Evolutionary conservation across 2,329 filamentous ascomycete genomes (phyloP).

Genomic region (Pseudogymnoascus sp.): DNA sequence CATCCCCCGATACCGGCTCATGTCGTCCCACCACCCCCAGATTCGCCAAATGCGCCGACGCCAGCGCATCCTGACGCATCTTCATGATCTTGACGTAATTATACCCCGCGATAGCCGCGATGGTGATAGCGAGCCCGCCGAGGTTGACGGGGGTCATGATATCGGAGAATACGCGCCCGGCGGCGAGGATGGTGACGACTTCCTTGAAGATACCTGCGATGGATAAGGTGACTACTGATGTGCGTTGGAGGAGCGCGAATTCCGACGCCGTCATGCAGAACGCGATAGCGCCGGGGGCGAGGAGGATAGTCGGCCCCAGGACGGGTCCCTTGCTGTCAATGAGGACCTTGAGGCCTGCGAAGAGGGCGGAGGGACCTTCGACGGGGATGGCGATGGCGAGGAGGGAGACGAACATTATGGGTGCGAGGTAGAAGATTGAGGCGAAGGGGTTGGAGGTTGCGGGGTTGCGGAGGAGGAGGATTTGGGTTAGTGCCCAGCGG

Average conservation of each 20-base stretch:
- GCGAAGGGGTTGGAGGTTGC: conserved; percentile 95
- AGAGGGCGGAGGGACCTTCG: conserved; percentile 65
- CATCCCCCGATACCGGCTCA: neutral
- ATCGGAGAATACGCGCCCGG: conserved; percentile 82
- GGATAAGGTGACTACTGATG: conserved; percentile 88
- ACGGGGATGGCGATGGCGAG: conserved; percentile 74
- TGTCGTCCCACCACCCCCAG: conserved; percentile 6
- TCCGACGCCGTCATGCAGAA: conserved; percentile 97
- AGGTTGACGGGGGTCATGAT: conserved; percentile 80
- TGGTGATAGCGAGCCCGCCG: conserved; percentile 77
- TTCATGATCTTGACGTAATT: conserved; percentile 90
- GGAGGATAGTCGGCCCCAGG: conserved; percentile 60
- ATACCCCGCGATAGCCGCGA: conserved; percentile 77
- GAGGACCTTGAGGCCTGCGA: conserved; percentile 56
- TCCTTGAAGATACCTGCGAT: conserved; percentile 99
- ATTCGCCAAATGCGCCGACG: conserved; percentile 34
- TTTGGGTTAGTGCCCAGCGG: conserved; percentile 97
- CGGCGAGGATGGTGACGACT: conserved; percentile 88
- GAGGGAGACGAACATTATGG: conserved; percentile 86
- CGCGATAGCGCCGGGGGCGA: conserved; percentile 85
- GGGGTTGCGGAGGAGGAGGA: conserved; percentile 84
- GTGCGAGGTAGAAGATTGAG: conserved; percentile 94
- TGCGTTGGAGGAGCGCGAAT: conserved; percentile 89
- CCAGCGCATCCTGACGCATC: conserved; percentile 71
- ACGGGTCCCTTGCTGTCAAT: conserved; percentile 57